These are phyloP conservation scores for Madurella mycetomatis DNA, from an alignment of 2,329 filamentous ascomycete species.

Conservation along the genomic window DNA sequence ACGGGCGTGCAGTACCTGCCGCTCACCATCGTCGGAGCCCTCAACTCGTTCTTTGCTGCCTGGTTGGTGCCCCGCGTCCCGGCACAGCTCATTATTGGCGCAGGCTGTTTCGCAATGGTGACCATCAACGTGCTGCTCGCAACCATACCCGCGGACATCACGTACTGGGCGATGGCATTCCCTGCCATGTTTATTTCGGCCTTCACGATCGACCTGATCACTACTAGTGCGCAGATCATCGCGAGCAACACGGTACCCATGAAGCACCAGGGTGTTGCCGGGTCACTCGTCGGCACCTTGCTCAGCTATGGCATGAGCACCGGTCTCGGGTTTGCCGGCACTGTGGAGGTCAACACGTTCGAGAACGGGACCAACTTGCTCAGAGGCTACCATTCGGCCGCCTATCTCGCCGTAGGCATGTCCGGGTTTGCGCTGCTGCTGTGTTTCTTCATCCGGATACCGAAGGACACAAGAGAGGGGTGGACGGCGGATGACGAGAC, in stretches of 20 bases:
- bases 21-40: slow-evolving; percentile 6
- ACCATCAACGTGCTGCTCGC: slow-evolving; percentile 30
- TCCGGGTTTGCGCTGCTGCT: slow-evolving; percentile 1
- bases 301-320: slow-evolving; percentile 10
- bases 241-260: slow-evolving; percentile 10
- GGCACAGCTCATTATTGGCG: slow-evolving; percentile 33
- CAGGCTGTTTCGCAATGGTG: slow-evolving; percentile 30
- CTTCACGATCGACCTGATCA: slow-evolving; percentile 23
- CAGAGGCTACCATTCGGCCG: slow-evolving; percentile 7
- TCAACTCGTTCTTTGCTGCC: slow-evolving; percentile 27
- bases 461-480: background rate
- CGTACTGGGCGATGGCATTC: slow-evolving; percentile 34
- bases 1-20: slow-evolving; percentile 10
- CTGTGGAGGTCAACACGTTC: slow-evolving; percentile 4
- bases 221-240: slow-evolving; percentile 10
- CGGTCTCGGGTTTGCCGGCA: slow-evolving; percentile 8
- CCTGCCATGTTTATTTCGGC: slow-evolving; percentile 32
- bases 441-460: slow-evolving; percentile 3
- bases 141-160: slow-evolving; percentile 32
- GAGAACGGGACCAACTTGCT: background rate
- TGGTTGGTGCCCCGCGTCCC: slow-evolving; percentile 34
- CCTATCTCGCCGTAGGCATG: slow-evolving; percentile 8
- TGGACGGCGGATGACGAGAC: background rate
- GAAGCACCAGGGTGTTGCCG: slow-evolving; percentile 11
- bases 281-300: slow-evolving; percentile 11